Evolutionary conservation across 352 stramenopile genomes (phyloP).

Genomic region (Phytopythium boreale): DNA sequence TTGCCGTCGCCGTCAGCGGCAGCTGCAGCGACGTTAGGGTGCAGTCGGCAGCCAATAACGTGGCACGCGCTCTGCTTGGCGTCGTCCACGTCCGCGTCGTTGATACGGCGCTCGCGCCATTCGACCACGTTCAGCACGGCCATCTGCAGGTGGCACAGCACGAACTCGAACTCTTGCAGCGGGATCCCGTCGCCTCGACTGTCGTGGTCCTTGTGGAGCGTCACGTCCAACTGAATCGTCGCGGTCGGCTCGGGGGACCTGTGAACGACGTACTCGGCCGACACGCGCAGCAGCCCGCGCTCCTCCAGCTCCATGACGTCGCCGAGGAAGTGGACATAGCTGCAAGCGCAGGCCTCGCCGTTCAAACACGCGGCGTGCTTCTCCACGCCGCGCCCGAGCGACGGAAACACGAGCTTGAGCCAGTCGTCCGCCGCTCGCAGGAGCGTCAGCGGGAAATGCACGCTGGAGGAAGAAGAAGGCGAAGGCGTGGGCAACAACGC

Average conservation of each 20-base stretch:
- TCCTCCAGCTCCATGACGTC: constrained; percentile 44
- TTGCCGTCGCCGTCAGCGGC: constrained; percentile 5
- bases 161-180: constrained; percentile 58
- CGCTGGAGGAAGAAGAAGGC: background rate
- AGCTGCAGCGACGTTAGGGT: constrained; percentile 10
- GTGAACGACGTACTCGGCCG: constrained; percentile 42
- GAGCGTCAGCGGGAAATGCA: constrained; percentile 19
- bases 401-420: constrained; percentile 33
- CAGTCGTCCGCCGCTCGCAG: constrained; percentile 22
- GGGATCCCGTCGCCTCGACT: constrained; percentile 10
- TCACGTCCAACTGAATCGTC: constrained; percentile 49
- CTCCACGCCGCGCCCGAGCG: constrained; percentile 9
- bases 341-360: constrained; percentile 37
- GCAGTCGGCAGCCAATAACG: constrained; percentile 60
- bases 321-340: constrained; percentile 45
- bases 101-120: constrained; percentile 12
- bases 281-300: constrained; percentile 27
- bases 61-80: constrained; percentile 53
- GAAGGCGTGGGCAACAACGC: background rate
- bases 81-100: constrained; percentile 22
- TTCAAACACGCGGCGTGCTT: constrained; percentile 52
- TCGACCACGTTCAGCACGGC: constrained; percentile 30
- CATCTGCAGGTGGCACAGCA: constrained; percentile 56
- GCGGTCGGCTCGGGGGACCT: constrained; percentile 9
- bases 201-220: constrained; percentile 33